A percentile compares a stretch with the other conserved stretches of the same genome.
phyloP scores from a whole-genome alignment of 306 rosid species.

The Canavalia ensiformis region DNA sequence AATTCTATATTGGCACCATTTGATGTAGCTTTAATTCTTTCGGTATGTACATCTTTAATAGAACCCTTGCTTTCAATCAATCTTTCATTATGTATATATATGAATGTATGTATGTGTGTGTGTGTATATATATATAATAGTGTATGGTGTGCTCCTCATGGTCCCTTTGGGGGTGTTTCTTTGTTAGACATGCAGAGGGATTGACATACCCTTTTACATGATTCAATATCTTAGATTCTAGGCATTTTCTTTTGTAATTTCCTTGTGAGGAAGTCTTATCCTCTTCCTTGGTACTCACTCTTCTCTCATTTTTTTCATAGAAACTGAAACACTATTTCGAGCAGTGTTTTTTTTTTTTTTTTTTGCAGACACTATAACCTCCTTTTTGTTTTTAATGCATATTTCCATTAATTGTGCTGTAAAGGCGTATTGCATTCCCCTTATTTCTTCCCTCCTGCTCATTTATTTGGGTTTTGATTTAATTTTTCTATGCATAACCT shows the following conservation, averaged over 20 bases:
- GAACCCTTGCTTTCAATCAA: slow-evolving; percentile 8
- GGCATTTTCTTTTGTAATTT: slow-evolving; percentile 19
- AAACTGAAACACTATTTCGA: background rate
- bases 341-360: background rate
- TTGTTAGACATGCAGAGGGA: background rate
- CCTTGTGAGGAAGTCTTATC: slow-evolving; percentile 18
- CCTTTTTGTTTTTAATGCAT: slow-evolving; percentile 27
- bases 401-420: slow-evolving; percentile 22
- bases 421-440: slow-evolving; percentile 35
- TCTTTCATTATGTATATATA: background rate
- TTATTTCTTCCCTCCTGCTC: background rate
- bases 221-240: slow-evolving; percentile 4
- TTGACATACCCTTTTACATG: slow-evolving; percentile 16
- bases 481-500: slow-evolving; percentile 23
- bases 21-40: slow-evolving; percentile 75
- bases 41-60: slow-evolving; percentile 61
- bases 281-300: slow-evolving; percentile 1
- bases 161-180: slow-evolving; percentile 25
- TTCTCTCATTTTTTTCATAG: background rate
- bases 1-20: slow-evolving; percentile 83
- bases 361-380: slow-evolving; percentile 18
- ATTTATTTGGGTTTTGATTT: slow-evolving; percentile 30
- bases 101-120: no score
- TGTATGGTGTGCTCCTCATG: slow-evolving; percentile 14
- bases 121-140: no score